Evolutionary conservation across 2,329 filamentous ascomycete genomes (phyloP).

Genomic region (Aschersonia sp.): DNA sequence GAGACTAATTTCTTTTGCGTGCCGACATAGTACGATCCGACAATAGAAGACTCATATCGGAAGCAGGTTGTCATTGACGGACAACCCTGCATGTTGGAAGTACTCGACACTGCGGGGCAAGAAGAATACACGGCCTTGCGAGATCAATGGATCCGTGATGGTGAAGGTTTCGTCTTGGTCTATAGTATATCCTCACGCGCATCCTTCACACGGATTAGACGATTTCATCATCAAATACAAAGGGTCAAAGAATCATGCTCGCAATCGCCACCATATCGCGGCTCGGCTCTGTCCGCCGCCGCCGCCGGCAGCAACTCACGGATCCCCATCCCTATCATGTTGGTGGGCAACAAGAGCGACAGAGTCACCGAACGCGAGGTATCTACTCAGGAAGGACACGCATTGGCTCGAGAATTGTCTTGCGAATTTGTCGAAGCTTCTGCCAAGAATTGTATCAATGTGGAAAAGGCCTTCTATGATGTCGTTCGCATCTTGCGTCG

Average conservation of each 20-base stretch:
- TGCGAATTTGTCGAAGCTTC: constrained; percentile 97
- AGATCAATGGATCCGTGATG: constrained; percentile 97
- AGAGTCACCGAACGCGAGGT: constrained; percentile 91
- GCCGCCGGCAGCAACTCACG: constrained; percentile 25
- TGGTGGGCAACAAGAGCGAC: constrained; percentile 98
- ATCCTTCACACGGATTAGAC: constrained; percentile 87
- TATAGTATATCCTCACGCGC: constrained; percentile 97
- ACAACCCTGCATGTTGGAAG: constrained; percentile 94
- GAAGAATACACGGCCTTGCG: constrained; percentile 95
- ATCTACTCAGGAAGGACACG: constrained; percentile 88
- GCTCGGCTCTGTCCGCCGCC: constrained; percentile 52
- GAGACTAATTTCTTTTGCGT: background rate
- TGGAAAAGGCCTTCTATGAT: constrained; percentile 97
- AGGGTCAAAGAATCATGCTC: constrained; percentile 85
- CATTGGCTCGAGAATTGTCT: constrained; percentile 77
- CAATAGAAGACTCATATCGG: constrained; percentile 77
- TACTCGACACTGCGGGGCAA: constrained; percentile 92
- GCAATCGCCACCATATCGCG: constrained; percentile 62
- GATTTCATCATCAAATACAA: constrained; percentile 94
- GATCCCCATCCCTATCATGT: constrained; percentile 81
- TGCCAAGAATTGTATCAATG: constrained; percentile 95
- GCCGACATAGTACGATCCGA: constrained; percentile 57
- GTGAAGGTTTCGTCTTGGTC: constrained; percentile 92
- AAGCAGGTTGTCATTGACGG: constrained; percentile 89
- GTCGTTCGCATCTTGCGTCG: constrained; percentile 82